phyloP scores from a whole-genome alignment of 441 rosid genomes.

The Breynia disticha region DNA sequence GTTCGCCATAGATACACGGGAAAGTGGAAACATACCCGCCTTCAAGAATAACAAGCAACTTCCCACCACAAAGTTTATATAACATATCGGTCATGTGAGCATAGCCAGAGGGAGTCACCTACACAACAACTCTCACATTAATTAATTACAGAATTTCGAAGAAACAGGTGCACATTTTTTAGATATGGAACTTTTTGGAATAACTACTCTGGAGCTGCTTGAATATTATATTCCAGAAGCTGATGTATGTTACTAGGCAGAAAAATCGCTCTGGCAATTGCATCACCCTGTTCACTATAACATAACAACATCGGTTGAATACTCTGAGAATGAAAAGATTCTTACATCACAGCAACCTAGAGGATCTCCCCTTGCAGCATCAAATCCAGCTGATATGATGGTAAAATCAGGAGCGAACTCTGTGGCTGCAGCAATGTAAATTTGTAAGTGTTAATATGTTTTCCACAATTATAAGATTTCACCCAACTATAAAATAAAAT shows the following conservation, averaged over 20 bases:
- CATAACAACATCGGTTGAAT: background rate
- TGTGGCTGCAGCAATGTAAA: slow-evolving; percentile 51
- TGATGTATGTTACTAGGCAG: background rate
- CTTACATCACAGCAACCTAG: slow-evolving; percentile 95
- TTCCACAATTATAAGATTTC: no score
- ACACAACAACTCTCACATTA: slow-evolving; percentile 9
- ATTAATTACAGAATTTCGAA: background rate
- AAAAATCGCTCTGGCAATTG: slow-evolving; percentile 3
- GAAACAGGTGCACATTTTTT: background rate
- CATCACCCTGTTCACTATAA: background rate
- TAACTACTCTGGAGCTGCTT: background rate
- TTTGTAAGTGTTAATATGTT: background rate
- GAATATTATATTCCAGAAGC: no score
- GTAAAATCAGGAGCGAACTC: slow-evolving; percentile 88
- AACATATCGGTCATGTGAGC: slow-evolving; percentile 79
- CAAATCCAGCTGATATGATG: slow-evolving; percentile 97
- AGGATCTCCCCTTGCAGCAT: slow-evolving; percentile 99
- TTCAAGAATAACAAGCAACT: slow-evolving; percentile 93
- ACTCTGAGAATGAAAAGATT: slow-evolving; percentile 2
- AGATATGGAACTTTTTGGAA: background rate
- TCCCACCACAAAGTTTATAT: slow-evolving; percentile 50
- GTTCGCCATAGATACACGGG: background rate
- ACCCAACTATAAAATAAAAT: no score
- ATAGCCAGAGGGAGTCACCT: slow-evolving; percentile 95
- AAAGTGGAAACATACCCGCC: slow-evolving; percentile 60